These are phyloP conservation scores for Solanum appendiculatum DNA, from an alignment of 257 asterid species.

Conservation along the genomic window DNA sequence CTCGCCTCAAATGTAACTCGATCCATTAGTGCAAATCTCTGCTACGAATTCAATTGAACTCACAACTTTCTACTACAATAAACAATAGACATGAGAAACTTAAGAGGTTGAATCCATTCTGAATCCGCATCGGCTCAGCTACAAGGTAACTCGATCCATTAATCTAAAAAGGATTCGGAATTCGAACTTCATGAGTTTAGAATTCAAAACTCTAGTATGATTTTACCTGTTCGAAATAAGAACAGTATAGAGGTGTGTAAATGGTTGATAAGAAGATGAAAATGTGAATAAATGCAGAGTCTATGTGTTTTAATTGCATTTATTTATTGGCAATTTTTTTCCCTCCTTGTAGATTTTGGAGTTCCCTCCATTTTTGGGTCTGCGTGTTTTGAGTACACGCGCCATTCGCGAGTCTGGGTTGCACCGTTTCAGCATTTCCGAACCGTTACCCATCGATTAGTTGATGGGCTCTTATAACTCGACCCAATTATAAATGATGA, in stretches of 20 bases:
- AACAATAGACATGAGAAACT: not conserved
- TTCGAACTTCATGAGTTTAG: not conserved
- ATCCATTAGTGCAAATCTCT: not conserved
- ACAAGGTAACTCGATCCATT: not conserved
- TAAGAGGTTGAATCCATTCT: not conserved
- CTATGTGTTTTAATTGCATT: not conserved
- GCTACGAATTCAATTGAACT: not conserved
- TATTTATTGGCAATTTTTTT: not conserved
- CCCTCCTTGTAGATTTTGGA: not conserved
- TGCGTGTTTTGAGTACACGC: not conserved
- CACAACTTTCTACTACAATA: not conserved
- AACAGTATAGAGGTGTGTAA: not conserved
- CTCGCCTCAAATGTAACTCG: not conserved
- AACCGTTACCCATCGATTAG: not conserved
- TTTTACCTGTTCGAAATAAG: not conserved
- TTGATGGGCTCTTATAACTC: not conserved
- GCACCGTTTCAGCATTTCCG: not conserved
- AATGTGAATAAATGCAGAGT: not conserved
- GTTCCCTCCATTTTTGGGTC: conserved; percentile 25
- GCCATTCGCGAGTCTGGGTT: not conserved
- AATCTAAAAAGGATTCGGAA: not conserved
- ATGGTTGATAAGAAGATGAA: not conserved
- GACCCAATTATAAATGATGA: not conserved
- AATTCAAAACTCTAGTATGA: not conserved
- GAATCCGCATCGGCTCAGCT: not conserved